phyloP scores from a whole-genome alignment of 1,284 basidiomycete genomes.

The Laetiporus sulphureus region DNA sequence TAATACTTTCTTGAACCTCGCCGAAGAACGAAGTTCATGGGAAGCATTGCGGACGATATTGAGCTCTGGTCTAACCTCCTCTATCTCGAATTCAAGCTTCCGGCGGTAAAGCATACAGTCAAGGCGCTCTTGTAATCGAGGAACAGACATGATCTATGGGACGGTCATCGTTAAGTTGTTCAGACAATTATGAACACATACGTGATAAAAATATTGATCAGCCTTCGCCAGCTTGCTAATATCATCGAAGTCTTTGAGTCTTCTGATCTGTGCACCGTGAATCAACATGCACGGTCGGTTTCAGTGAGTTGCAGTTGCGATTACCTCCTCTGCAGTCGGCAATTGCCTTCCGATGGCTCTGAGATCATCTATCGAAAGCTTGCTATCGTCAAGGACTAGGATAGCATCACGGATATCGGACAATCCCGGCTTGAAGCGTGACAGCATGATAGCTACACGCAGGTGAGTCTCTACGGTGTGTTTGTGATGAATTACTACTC shows the following conservation, averaged over 20 bases:
- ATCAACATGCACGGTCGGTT: too few species aligned
- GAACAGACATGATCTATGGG: slow-evolving; percentile 69
- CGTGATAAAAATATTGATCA: slow-evolving; percentile 81
- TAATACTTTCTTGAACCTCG: slow-evolving; percentile 64
- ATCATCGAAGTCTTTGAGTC: slow-evolving; percentile 64
- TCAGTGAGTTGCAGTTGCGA: slow-evolving; percentile 7
- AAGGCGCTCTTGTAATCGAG: slow-evolving; percentile 66
- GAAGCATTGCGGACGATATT: slow-evolving; percentile 71
- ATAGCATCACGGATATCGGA: slow-evolving; percentile 63
- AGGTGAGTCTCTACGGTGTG: too few species aligned
- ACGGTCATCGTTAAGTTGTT: neutral
- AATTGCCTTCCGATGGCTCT: slow-evolving; percentile 67
- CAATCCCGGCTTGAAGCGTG: slow-evolving; percentile 60
- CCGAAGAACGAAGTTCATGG: slow-evolving; percentile 65
- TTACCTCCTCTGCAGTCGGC: slow-evolving; percentile 74
- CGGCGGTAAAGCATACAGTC: slow-evolving; percentile 81
- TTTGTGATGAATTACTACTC: slow-evolving; percentile 22
- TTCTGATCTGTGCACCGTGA: slow-evolving; percentile 37
- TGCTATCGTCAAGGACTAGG: slow-evolving; percentile 62
- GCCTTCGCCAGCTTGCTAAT: slow-evolving; percentile 70
- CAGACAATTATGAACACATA: slow-evolving; percentile 22
- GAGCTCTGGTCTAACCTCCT: slow-evolving; percentile 80
- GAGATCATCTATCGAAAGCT: slow-evolving; percentile 64
- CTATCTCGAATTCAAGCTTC: slow-evolving; percentile 76
- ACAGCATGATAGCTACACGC: slow-evolving; percentile 84